Conservation (phyloP, 2,329 filamentous ascomycete genomes). For the Microcyclospora pomicola region DNA sequence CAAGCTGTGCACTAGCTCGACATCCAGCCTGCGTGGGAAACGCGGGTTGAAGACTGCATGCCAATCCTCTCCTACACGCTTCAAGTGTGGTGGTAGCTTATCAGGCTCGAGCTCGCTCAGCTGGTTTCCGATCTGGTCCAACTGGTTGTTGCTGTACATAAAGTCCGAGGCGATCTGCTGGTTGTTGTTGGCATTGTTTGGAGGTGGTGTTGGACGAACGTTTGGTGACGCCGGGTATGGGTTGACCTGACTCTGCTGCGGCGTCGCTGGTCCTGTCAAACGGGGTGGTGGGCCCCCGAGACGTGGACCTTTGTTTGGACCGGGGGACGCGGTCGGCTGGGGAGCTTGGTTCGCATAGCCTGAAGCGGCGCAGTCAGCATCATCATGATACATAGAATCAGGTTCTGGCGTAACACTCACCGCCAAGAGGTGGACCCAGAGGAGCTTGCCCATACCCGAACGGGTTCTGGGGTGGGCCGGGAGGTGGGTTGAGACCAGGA, state of each 20-base stretch:
- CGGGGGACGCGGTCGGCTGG: constrained; percentile 73
- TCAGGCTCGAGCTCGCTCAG: constrained; percentile 81
- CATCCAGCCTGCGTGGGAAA: constrained; percentile 77
- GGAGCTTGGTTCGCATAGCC: constrained; percentile 75
- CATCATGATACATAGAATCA: not conserved
- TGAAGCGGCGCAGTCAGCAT: constrained; percentile 13
- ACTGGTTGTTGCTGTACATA: constrained; percentile 20
- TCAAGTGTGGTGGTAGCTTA: constrained; percentile 68
- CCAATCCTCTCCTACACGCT: constrained; percentile 86
- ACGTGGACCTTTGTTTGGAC: constrained; percentile 56
- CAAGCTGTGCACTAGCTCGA: constrained; percentile 86
- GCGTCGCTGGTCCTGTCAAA: constrained; percentile 57
- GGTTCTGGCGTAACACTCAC: constrained; percentile 26
- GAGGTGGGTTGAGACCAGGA: constrained; percentile 45
- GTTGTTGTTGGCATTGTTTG: constrained; percentile 17
- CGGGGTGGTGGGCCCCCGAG: constrained; percentile 12
- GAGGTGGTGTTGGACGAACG: constrained; percentile 65
- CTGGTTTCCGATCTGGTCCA: constrained; percentile 47
- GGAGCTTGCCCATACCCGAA: constrained; percentile 46
- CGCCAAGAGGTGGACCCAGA: constrained; percentile 49
- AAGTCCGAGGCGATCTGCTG: constrained; percentile 16
- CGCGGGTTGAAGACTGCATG: constrained; percentile 93
- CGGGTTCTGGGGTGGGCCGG: constrained; percentile 51
- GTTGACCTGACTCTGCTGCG: constrained; percentile 78
- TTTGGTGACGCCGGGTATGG: constrained; percentile 84